Percentiles rank a stretch among this genome's conserved stretches.
Conservation (phyloP, 1,284 basidiomycete species). For the Serendipita sp. region DNA sequence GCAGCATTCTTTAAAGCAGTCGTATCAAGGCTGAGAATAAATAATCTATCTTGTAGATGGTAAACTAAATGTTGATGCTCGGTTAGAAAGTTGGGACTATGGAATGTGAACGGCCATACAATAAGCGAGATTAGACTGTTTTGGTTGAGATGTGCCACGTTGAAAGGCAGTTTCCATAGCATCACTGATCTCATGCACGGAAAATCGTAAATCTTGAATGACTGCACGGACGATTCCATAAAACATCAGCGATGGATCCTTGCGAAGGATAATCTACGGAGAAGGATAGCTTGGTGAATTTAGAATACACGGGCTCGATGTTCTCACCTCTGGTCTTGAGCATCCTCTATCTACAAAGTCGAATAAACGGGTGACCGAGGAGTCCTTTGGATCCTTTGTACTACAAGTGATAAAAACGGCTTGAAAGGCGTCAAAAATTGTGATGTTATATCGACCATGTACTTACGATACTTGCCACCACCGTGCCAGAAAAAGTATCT, state of each 20-base stretch:
- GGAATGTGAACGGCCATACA: background rate
- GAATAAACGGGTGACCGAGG: background rate
- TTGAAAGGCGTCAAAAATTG: background rate
- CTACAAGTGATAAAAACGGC: conserved; percentile 2
- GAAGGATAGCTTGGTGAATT: background rate
- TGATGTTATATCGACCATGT: background rate
- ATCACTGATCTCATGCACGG: background rate
- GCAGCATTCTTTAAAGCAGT: conserved; percentile 1
- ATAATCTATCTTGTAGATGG: conserved; percentile 1
- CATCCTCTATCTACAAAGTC: conserved; percentile 5
- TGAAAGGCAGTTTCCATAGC: background rate
- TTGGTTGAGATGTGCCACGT: background rate
- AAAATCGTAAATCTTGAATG: conserved; percentile 4
- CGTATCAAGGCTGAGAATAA: conserved; percentile 2
- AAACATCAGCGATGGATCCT: background rate
- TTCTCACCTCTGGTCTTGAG: conserved; percentile 1
- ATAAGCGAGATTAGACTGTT: background rate
- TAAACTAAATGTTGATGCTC: background rate
- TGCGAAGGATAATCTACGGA: conserved; percentile 1
- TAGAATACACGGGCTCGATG: background rate
- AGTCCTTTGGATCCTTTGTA: background rate
- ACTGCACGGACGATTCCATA: background rate
- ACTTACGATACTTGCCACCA: background rate
- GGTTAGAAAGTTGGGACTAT: background rate
- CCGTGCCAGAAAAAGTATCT: background rate